Evolutionary conservation across 495 filamentous ascomycete genomes (phyloP).

Genomic region (Daldinia grandis): DNA sequence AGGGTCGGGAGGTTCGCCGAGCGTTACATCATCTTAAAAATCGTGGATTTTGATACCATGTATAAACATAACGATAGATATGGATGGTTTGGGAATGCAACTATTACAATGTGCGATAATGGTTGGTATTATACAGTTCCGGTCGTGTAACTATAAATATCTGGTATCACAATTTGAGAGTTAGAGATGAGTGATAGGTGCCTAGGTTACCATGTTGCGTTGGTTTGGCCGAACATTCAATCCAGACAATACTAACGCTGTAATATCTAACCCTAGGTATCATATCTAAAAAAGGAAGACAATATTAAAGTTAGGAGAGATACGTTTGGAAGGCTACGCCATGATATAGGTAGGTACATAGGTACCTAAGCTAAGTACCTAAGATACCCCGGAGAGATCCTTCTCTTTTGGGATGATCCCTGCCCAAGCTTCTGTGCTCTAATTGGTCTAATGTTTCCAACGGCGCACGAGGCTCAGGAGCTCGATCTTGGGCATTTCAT

Average conservation of each 20-base stretch:
- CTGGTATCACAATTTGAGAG: background rate
- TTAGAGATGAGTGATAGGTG: no score
- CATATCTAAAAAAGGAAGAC: no score
- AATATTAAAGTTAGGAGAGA: no score
- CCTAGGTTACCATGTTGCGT: no score
- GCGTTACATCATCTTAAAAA: constrained; percentile 17
- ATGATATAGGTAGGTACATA: no score
- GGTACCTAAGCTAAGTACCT: constrained; percentile 20
- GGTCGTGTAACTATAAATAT: no score
- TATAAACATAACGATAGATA: background rate
- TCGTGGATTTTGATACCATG: background rate
- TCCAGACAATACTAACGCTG: no score
- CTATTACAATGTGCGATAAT: background rate
- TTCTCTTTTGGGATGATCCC: constrained; percentile 31
- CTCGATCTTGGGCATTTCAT: constrained; percentile 37
- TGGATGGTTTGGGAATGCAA: background rate
- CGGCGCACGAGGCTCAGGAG: constrained; percentile 43
- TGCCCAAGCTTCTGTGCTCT: background rate
- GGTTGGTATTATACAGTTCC: background rate
- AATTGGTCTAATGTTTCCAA: constrained; percentile 22
- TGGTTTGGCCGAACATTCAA: no score
- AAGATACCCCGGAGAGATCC: constrained; percentile 21
- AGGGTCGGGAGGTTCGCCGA: constrained; percentile 23
- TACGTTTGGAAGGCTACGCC: background rate
- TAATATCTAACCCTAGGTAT: no score